Percentiles rank a stretch among this genome's conserved stretches.
These are phyloP conservation scores for Elongisporangium undulatum DNA, from an alignment of 352 stramenopile species.

Conservation along the genomic window DNA sequence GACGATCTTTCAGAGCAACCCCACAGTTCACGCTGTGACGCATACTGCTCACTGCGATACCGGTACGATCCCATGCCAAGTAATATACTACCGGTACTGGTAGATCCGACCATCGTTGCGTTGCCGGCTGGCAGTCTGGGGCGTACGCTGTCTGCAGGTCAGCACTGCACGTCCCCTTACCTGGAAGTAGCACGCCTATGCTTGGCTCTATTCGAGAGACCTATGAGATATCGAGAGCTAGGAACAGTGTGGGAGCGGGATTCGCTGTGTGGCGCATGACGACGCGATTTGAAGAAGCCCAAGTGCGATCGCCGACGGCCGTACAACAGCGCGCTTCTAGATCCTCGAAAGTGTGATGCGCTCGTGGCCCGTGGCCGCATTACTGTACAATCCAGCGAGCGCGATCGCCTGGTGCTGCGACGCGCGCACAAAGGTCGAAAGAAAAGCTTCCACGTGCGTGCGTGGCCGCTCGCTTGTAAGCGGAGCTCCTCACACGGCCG, in stretches of 20 bases:
- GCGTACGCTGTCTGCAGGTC: no score
- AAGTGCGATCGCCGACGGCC: neutral
- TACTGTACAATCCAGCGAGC: neutral
- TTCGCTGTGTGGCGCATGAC: neutral
- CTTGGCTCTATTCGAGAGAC: no score
- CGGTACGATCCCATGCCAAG: no score
- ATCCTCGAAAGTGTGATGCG: neutral
- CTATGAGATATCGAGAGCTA: neutral
- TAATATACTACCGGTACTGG: no score
- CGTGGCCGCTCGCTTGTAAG: neutral
- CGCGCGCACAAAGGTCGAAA: neutral
- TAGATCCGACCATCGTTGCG: no score
- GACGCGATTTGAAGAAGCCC: neutral
- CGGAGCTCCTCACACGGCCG: neutral
- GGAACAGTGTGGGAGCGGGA: neutral
- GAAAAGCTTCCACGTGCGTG: neutral
- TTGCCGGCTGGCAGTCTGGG: no score
- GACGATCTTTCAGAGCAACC: no score
- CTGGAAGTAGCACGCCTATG: no score
- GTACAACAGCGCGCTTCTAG: neutral
- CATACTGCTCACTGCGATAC: no score
- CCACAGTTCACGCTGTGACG: no score
- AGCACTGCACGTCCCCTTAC: no score
- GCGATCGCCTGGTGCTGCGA: neutral
- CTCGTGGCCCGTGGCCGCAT: neutral